These are phyloP conservation scores for Candida verbasci DNA, from an alignment of 805 yeast genomes.

Conservation along the genomic window DNA sequence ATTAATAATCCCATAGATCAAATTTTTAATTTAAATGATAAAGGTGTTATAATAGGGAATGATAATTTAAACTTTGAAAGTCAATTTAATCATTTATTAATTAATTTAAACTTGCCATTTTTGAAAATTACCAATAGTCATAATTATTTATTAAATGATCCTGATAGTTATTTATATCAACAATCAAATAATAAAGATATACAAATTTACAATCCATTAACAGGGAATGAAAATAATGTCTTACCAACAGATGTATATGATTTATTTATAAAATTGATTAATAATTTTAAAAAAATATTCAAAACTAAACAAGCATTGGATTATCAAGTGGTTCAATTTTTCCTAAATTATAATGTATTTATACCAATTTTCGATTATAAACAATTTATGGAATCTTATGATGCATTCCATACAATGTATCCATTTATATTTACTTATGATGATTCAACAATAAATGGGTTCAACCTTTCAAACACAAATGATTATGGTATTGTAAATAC, in stretches of 20 bases:
- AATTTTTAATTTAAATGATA: conserved; percentile 38
- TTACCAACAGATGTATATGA: conserved; percentile 40
- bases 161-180: conserved; percentile 38
- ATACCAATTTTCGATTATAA: conserved; percentile 54
- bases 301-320: conserved; percentile 38
- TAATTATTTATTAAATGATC: conserved; percentile 37
- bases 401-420: conserved; percentile 44
- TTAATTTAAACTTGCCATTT: conserved; percentile 40
- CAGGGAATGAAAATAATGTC: conserved; percentile 19
- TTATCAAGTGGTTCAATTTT: conserved; percentile 44
- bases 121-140: conserved; percentile 42
- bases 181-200: conserved; percentile 36
- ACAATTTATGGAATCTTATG: conserved; percentile 48
- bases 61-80: conserved; percentile 43
- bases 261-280: conserved; percentile 39
- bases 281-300: conserved; percentile 39
- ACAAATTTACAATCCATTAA: conserved; percentile 36
- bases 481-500: conserved; percentile 40
- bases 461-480: conserved; percentile 43
- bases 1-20: conserved; percentile 44
- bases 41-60: conserved; percentile 42
- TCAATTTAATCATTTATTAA: conserved; percentile 40
- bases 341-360: conserved; percentile 49
- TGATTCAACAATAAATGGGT: conserved; percentile 43
- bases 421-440: conserved; percentile 45